Evolutionary conservation across 352 stramenopile species (phyloP), one percentile per base, ranked within the genome.

Genomic region (Phytopythium oedochilum): DNA sequence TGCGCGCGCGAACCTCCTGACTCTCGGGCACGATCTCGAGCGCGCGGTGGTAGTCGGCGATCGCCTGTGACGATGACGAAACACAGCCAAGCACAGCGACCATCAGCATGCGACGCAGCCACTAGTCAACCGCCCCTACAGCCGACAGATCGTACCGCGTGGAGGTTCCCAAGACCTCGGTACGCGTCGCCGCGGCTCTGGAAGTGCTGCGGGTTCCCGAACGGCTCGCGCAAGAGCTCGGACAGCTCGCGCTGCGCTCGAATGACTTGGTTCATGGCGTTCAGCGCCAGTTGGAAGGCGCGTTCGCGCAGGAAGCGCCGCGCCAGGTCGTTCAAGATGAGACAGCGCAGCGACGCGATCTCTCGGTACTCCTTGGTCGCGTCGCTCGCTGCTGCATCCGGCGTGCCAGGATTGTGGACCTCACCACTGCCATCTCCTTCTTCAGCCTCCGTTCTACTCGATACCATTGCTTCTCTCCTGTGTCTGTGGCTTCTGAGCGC

Each of bases 181-280:
- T 91, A 90, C 9, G 73, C 80, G 60, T 95, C 85, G 22, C 83
- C 83, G 3, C 83, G 73, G 60, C 83, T 80, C 22, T 89, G 64
- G 48, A 82, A 87, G 55, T 73, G 80, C 51, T 82, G 72, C 2
- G 83, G 68, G 49, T 83, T 79, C 22, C 64, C 47, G 17, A 71
- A 67, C 14, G 69, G 51, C 22, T 84, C 79, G 10, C 64, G 60
- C 34, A 80, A 83, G n/a, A 67, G 68, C 26, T 78, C 59, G 3
- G 61, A 38, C 3, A 90, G 57, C 44, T 86, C 70, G 20, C 64
- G 56, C 26, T 91, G 75, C 11, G 74, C 63, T 23, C 71, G 73
- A 29, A 93, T 89, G 22, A 81, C 78, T 55, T 90, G 74, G 55
- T 93, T 93, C 68, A 91, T 86, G 29, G 79, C 75, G 38, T 90